These are phyloP conservation scores for Fusarium graminum DNA, from an alignment of 2,329 filamentous ascomycete species.

Conservation along the genomic window DNA sequence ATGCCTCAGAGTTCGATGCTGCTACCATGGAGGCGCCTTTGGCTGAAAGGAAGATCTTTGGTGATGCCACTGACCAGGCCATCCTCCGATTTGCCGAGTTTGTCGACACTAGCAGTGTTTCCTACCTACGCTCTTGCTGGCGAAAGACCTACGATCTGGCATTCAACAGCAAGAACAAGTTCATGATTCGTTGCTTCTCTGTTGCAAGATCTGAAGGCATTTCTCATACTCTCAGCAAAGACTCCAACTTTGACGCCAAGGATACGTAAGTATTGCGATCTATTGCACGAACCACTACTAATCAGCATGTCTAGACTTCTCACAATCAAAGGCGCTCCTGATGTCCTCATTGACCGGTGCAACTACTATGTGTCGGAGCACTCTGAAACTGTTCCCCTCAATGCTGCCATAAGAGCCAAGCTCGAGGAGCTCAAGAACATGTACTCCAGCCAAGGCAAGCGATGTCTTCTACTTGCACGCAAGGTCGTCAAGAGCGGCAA, in stretches of 20 bases:
- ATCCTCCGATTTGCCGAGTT: slow-evolving; percentile 77
- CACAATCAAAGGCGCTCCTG: slow-evolving; percentile 84
- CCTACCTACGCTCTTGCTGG: slow-evolving; percentile 72
- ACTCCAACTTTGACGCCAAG: background rate
- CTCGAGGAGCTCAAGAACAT: slow-evolving; percentile 10
- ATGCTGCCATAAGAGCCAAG: background rate
- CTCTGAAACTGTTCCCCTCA: background rate
- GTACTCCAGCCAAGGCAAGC: slow-evolving; percentile 18
- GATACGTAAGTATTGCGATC: slow-evolving; percentile 4
- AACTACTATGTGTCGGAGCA: slow-evolving; percentile 18
- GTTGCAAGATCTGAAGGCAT: slow-evolving; percentile 57
- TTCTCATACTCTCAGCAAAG: slow-evolving; percentile 52
- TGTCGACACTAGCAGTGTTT: slow-evolving; percentile 62
- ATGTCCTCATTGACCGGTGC: slow-evolving; percentile 73
- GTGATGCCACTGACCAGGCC: slow-evolving; percentile 82
- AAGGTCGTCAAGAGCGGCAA: accelerated
- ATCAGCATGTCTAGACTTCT: slow-evolving; percentile 59
- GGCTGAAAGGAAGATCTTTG: slow-evolving; percentile 73
- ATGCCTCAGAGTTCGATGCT: slow-evolving; percentile 80
- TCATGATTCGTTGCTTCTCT: slow-evolving; percentile 67
- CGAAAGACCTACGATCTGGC: slow-evolving; percentile 75
- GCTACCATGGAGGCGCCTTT: slow-evolving; percentile 71
- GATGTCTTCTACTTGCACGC: slow-evolving; percentile 9
- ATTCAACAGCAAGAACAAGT: slow-evolving; percentile 89
- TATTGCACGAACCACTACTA: background rate